Evolutionary conservation across 2,329 filamentous ascomycete species (phyloP).

Genomic region (Fusarium sp.): DNA sequence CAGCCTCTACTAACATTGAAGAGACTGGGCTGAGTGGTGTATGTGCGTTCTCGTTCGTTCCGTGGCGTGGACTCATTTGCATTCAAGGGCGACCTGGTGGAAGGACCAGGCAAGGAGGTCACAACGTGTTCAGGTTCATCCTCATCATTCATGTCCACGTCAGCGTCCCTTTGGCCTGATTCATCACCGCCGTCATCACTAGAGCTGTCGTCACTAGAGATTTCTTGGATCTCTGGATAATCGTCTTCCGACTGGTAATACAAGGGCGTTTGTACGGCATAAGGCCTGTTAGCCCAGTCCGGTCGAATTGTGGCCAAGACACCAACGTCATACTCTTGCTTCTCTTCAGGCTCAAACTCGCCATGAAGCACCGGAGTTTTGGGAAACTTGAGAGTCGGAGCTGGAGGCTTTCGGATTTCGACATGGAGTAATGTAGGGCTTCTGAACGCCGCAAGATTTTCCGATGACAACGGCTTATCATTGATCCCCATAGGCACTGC

Average conservation of each 20-base stretch:
- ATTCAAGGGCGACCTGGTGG: background rate
- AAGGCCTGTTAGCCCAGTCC: background rate
- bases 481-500: no score
- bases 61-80: background rate
- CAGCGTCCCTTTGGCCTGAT: background rate
- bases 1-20: constrained; percentile 23
- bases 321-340: constrained; percentile 7
- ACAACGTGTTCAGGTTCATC: background rate
- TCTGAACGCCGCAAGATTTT: background rate
- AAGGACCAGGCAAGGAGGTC: background rate
- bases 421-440: background rate
- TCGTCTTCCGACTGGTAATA: background rate
- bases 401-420: background rate
- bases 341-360: background rate
- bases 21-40: constrained; percentile 45
- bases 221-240: no score
- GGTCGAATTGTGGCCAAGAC: constrained; percentile 12
- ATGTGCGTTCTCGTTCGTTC: constrained; percentile 24
- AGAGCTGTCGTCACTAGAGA: background rate
- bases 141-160: background rate
- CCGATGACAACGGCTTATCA: background rate
- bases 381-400: background rate
- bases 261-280: background rate
- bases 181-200: background rate
- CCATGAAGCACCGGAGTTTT: background rate